phyloP scores from a whole-genome alignment of 1,284 basidiomycete genomes.

The Trichosporon sp. region DNA sequence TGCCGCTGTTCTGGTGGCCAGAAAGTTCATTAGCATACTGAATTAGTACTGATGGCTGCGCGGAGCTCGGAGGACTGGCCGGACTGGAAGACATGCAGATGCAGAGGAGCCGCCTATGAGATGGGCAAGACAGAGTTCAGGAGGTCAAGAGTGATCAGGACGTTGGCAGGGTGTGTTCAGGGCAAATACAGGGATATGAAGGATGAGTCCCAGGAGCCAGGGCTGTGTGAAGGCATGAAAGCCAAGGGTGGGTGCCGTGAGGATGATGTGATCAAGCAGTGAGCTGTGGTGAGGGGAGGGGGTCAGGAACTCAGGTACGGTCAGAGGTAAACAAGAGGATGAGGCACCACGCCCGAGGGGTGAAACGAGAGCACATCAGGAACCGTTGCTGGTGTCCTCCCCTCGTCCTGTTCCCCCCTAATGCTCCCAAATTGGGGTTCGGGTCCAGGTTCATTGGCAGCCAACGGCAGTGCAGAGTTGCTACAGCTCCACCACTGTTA shows the following conservation, averaged over 20 bases:
- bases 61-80: no score
- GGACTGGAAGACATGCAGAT: no score
- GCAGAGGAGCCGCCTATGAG: neutral
- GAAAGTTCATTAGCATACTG: no score
- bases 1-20: neutral
- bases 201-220: neutral
- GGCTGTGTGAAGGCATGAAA: neutral
- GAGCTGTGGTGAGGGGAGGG: neutral
- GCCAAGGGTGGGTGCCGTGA: neutral
- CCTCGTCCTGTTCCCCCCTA: neutral
- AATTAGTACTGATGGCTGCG: no score
- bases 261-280: constrained; percentile 3
- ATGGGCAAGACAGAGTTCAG: neutral
- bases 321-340: neutral
- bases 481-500: neutral
- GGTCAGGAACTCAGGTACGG: constrained; percentile 1
- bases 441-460: neutral
- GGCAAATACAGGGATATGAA: neutral
- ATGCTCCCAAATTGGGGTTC: constrained; percentile 11
- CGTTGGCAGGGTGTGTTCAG: neutral
- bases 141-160: neutral
- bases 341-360: neutral
- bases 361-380: constrained; percentile 5
- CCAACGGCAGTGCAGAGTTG: neutral
- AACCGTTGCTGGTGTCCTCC: neutral